A percentile compares a stretch with the other conserved stretches of the same genome.
Conservation (phyloP, 1,284 basidiomycete species). For the Cryptococcus depauperatus region DNA sequence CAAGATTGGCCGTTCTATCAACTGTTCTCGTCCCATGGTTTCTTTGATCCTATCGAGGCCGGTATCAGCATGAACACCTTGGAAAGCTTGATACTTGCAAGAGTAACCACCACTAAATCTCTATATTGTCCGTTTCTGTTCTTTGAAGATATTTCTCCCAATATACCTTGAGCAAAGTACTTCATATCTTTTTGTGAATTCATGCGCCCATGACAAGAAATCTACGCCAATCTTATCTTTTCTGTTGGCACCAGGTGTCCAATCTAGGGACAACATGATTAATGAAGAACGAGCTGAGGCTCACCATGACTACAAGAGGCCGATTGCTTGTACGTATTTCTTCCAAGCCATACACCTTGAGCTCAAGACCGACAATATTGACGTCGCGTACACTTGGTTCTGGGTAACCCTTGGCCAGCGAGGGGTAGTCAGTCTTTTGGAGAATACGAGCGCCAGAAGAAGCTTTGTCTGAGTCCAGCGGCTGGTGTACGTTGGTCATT, state of each 20-base stretch:
- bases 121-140: slow-evolving; percentile 15
- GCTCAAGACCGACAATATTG: slow-evolving; percentile 29
- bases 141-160: slow-evolving; percentile 19
- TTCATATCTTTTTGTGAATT: slow-evolving; percentile 34
- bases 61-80: background rate
- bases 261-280: background rate
- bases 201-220: slow-evolving; percentile 37
- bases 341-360: slow-evolving; percentile 37
- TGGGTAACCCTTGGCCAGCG: slow-evolving; percentile 23
- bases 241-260: background rate
- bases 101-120: slow-evolving; percentile 39
- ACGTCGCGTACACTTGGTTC: slow-evolving; percentile 10
- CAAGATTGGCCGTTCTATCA: slow-evolving; percentile 52
- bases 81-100: slow-evolving; percentile 21
- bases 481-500: too few species aligned
- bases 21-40: slow-evolving; percentile 62
- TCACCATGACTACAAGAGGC: slow-evolving; percentile 32
- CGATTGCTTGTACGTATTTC: slow-evolving; percentile 25
- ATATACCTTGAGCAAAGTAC: slow-evolving; percentile 31
- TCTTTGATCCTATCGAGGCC: slow-evolving; percentile 58
- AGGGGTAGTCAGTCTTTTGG: slow-evolving; percentile 27
- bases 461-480: background rate
- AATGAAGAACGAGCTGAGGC: slow-evolving; percentile 13
- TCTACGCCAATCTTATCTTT: slow-evolving; percentile 20
- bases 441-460: background rate